phyloP scores from a whole-genome alignment of 2,329 filamentous ascomycete species.

The Pseudovirgaria hyperparasitica region DNA sequence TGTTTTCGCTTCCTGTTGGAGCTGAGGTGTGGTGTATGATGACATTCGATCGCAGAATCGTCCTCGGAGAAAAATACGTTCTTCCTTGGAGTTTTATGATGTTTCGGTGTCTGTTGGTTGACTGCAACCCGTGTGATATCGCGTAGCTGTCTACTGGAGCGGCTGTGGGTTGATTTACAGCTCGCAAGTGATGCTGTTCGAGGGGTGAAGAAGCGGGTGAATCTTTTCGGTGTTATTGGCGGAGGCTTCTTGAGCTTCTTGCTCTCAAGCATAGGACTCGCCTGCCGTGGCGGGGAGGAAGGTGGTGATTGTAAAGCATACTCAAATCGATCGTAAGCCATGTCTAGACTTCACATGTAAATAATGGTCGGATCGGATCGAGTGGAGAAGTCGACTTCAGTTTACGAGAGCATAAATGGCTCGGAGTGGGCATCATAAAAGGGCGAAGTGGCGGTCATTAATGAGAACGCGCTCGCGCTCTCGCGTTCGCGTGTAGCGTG shows the following conservation, averaged over 20 bases:
- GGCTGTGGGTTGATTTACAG: slow-evolving; percentile 15
- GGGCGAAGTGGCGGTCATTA: too few relatives aligned
- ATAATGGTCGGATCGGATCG: too few relatives aligned
- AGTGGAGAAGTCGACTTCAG: too few relatives aligned
- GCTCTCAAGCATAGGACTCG: slow-evolving; percentile 14
- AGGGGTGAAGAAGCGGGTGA: slow-evolving; percentile 39
- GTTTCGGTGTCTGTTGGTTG: slow-evolving; percentile 20
- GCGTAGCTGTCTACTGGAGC: slow-evolving; percentile 33
- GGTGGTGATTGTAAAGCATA: slow-evolving; percentile 20
- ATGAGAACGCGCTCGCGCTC: too few relatives aligned
- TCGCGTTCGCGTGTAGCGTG: too few relatives aligned
- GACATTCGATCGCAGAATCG: slow-evolving; percentile 10
- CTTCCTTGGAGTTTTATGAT: slow-evolving; percentile 21
- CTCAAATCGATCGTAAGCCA: too few relatives aligned
- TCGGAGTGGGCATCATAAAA: too few relatives aligned
- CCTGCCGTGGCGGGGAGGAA: slow-evolving; percentile 23
- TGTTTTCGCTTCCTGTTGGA: slow-evolving; percentile 22
- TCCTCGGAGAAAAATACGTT: slow-evolving; percentile 24
- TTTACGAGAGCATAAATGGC: too few relatives aligned
- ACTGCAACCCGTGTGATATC: slow-evolving; percentile 36
- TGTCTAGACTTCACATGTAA: too few relatives aligned
- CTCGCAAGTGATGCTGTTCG: slow-evolving; percentile 18
- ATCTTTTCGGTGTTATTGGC: slow-evolving; percentile 38
- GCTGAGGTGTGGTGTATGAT: slow-evolving; percentile 21
- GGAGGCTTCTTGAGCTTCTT: slow-evolving; percentile 33